phyloP scores from a whole-genome alignment of 805 yeast genomes.

The Pichia membranifaciens region DNA sequence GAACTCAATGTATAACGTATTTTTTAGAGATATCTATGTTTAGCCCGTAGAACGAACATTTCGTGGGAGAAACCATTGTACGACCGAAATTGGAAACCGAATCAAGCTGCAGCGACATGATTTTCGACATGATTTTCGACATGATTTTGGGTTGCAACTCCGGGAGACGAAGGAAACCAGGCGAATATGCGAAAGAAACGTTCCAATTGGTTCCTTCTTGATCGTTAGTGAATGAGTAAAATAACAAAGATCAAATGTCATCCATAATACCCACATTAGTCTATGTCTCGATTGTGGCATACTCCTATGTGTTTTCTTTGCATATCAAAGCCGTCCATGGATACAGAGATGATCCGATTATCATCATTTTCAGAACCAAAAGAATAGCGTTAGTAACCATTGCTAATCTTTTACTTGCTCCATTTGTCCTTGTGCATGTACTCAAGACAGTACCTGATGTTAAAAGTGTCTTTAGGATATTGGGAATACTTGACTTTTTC shows the following conservation, averaged over 20 bases:
- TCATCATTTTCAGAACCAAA: slow-evolving; percentile 37
- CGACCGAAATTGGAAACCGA: slow-evolving; percentile 2
- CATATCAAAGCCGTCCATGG: slow-evolving; percentile 25
- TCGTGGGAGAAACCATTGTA: neutral
- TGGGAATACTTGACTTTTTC: slow-evolving; percentile 18
- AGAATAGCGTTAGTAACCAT: slow-evolving; percentile 33
- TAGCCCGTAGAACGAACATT: too few species aligned
- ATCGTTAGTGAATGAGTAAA: neutral
- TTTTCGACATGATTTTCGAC: neutral
- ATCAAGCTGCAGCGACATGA: neutral
- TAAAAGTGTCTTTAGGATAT: slow-evolving; percentile 4
- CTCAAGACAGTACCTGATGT: slow-evolving; percentile 14
- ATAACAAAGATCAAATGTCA: neutral
- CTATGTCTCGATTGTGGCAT: slow-evolving; percentile 33
- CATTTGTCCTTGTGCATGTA: slow-evolving; percentile 24
- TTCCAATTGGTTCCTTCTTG: too few species aligned
- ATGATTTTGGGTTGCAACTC: neutral
- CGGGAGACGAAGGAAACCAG: too few species aligned
- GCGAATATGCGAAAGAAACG: too few species aligned
- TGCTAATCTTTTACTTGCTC: slow-evolving; percentile 27
- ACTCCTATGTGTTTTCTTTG: slow-evolving; percentile 42
- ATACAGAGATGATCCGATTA: slow-evolving; percentile 38
- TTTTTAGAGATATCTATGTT: too few species aligned
- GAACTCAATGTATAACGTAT: too few species aligned
- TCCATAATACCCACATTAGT: slow-evolving; percentile 14